These are phyloP conservation scores for Allomyces arbusculus DNA, from an alignment of 192 early-diverging fungal genomes.

Conservation along the genomic window DNA sequence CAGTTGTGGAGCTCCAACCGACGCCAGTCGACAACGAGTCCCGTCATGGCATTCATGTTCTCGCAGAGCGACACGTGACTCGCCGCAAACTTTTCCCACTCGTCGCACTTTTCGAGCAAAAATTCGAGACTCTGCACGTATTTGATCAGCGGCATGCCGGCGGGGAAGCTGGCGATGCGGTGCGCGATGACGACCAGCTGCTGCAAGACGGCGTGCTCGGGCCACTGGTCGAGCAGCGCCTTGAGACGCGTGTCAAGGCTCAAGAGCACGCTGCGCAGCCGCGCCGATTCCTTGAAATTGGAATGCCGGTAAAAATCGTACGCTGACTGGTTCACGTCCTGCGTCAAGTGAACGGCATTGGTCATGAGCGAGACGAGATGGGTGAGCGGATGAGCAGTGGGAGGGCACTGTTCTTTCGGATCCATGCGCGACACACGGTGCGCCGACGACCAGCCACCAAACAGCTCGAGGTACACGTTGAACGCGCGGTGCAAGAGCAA, in stretches of 20 bases:
- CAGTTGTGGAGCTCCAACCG: constrained; percentile 77
- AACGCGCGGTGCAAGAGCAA: neutral
- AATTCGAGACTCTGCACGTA: constrained; percentile 74
- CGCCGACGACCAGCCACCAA: neutral
- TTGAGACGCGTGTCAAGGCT: constrained; percentile 33
- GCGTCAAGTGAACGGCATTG: neutral
- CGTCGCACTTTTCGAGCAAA: constrained; percentile 67
- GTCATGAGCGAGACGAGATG: neutral
- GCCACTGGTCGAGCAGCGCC: constrained; percentile 59
- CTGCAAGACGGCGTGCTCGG: constrained; percentile 71
- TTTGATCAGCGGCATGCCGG: constrained; percentile 71
- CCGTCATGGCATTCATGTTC: constrained; percentile 26
- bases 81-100: constrained; percentile 83
- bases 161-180: constrained; percentile 41
- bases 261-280: constrained; percentile 35
- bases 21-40: constrained; percentile 71
- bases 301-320: constrained; percentile 82
- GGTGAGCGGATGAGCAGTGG: neutral
- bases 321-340: constrained; percentile 5
- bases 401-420: too few species aligned
- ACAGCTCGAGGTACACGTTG: neutral
- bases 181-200: constrained; percentile 42
- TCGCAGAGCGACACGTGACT: constrained; percentile 44
- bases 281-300: constrained; percentile 50
- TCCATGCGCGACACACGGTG: neutral